Percentiles rank a stretch among this genome's conserved stretches.
These are phyloP conservation scores for Hirsutella minnesotensis DNA, from an alignment of 2,329 filamentous ascomycete species.

Conservation along the genomic window DNA sequence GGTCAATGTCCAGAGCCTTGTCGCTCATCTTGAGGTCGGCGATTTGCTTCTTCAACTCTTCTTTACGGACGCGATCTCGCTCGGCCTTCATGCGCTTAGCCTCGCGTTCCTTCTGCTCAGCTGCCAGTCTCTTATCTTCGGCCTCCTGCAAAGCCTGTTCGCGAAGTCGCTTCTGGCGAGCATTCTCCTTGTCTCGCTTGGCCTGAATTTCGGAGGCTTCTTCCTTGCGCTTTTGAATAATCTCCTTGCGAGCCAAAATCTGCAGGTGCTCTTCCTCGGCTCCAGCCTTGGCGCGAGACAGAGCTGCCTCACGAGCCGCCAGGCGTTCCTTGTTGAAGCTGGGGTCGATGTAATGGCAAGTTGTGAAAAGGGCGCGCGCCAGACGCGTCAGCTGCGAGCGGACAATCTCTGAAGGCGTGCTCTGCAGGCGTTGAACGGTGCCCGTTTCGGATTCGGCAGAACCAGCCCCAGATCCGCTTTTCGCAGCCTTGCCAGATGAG, in stretches of 20 bases:
- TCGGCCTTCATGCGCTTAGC: constrained; percentile 76
- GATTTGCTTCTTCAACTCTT: constrained; percentile 87
- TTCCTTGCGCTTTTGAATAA: constrained; percentile 96
- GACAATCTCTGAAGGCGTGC: constrained; percentile 94
- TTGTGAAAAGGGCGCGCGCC: constrained; percentile 81
- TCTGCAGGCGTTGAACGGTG: constrained; percentile 89
- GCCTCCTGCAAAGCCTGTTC: constrained; percentile 83
- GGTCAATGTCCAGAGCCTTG: constrained; percentile 63
- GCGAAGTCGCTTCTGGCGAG: constrained; percentile 73
- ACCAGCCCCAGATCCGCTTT: constrained; percentile 71
- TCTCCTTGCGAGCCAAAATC: constrained; percentile 70
- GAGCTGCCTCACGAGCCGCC: constrained; percentile 67
- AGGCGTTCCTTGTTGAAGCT: constrained; percentile 72
- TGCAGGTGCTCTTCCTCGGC: constrained; percentile 87
- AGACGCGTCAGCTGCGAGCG: constrained; percentile 87
- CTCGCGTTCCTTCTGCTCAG: constrained; percentile 86
- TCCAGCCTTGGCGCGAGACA: constrained; percentile 72
- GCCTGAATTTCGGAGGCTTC: constrained; percentile 82
- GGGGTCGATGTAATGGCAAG: constrained; percentile 92
- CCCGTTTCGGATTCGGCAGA: constrained; percentile 78
- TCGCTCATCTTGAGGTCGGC: constrained; percentile 82
- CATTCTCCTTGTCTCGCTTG: constrained; percentile 84
- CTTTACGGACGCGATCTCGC: constrained; percentile 78
- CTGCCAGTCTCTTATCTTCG: constrained; percentile 77
- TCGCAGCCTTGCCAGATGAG: constrained; percentile 86